Percentiles rank a stretch among this genome's conserved stretches.
These are phyloP conservation scores for Amanita muscaria DNA, from an alignment of 768 basidiomycete genomes.

Conservation along the genomic window DNA sequence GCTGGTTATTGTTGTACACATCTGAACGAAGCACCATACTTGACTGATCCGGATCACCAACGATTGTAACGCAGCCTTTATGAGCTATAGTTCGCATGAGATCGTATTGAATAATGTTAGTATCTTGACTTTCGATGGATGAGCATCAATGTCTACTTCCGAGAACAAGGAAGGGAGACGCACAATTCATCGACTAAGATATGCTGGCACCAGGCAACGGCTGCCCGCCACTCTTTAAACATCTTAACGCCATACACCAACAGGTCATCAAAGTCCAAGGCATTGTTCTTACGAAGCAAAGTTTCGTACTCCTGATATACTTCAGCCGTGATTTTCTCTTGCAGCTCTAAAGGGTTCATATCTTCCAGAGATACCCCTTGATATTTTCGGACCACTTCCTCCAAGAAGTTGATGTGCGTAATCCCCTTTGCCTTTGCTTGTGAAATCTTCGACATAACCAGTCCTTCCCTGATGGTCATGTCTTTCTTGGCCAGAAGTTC, in stretches of 20 bases:
- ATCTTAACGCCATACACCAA: conserved; percentile 63
- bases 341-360: conserved; percentile 11
- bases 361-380: conserved; percentile 11
- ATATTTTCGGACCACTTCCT: conserved; percentile 12
- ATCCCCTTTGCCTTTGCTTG: conserved; percentile 65
- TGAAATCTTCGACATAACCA: conserved; percentile 56
- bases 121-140: conserved; percentile 52
- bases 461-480: conserved; percentile 45
- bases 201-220: conserved; percentile 54
- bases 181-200: conserved; percentile 80
- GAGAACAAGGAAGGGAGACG: conserved; percentile 19
- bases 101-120: conserved; percentile 74
- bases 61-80: conserved; percentile 57
- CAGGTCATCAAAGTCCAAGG: conserved; percentile 84
- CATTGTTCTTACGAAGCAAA: conserved; percentile 49
- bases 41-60: conserved; percentile 89
- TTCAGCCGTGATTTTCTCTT: conserved; percentile 33
- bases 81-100: conserved; percentile 63
- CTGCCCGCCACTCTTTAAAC: conserved; percentile 40
- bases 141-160: neutral
- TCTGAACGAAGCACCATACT: conserved; percentile 29
- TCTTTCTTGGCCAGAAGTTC: conserved; percentile 36
- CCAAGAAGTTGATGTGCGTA: conserved; percentile 38
- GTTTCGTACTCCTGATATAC: conserved; percentile 63
- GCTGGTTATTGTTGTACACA: neutral